Percentiles rank a stretch among this genome's conserved stretches.
These are phyloP conservation scores for Rhizopus delemar DNA, from an alignment of 371 early-diverging fungal genomes.

Conservation along the genomic window DNA sequence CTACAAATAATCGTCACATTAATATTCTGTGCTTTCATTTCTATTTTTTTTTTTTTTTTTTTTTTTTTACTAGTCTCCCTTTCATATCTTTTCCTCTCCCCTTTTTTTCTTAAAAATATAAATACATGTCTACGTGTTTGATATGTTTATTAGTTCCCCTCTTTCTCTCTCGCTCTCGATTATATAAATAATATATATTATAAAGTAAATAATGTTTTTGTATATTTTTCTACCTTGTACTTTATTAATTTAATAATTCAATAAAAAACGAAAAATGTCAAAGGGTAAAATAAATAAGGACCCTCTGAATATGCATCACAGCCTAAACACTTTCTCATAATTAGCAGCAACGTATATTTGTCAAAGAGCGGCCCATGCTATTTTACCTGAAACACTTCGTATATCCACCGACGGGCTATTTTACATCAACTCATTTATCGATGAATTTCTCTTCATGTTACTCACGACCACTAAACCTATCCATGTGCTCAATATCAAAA, in stretches of 20 bases:
- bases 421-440: conserved; percentile 61
- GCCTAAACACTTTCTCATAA: background rate
- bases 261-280: background rate
- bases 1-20: too few relatives aligned
- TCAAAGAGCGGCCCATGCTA: conserved; percentile 67
- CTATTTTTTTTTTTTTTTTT: too few relatives aligned
- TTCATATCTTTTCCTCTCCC: too few relatives aligned
- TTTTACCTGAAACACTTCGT: conserved; percentile 60
- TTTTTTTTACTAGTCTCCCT: too few relatives aligned
- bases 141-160: background rate
- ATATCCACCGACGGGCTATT: conserved; percentile 64
- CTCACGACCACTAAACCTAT: conserved; percentile 48
- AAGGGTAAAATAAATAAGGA: background rate
- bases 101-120: background rate
- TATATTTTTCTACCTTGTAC: background rate
- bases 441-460: conserved; percentile 57
- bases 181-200: too few relatives aligned
- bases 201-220: too few relatives aligned
- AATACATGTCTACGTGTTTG: background rate
- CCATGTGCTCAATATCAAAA: conserved; percentile 53
- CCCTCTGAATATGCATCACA: background rate
- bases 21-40: too few relatives aligned
- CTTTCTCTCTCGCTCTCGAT: background rate
- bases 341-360: conserved; percentile 30
- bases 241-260: background rate